A percentile compares a stretch with the other conserved stretches of the same genome.
Evolutionary conservation across 768 basidiomycete species (phyloP).

Genomic region (Boletus tomentosulus): DNA sequence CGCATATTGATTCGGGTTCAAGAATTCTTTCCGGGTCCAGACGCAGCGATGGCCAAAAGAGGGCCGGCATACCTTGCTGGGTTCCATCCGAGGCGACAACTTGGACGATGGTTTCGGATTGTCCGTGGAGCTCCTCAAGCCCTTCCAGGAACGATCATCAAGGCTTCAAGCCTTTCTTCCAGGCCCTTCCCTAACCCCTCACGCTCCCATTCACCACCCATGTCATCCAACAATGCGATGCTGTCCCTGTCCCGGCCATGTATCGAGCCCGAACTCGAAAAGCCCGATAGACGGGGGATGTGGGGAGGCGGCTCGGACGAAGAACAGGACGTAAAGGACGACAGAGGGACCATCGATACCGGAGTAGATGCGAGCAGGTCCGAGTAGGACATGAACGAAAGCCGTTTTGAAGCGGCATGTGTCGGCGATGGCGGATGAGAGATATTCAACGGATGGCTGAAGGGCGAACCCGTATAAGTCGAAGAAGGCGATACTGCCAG

Average conservation of each 20-base stretch:
- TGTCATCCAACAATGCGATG: conserved; percentile 51
- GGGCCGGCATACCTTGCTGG: background rate
- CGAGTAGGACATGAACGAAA: conserved; percentile 87
- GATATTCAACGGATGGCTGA: conserved; percentile 17
- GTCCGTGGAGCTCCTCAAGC: conserved; percentile 14
- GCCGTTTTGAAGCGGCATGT: conserved; percentile 53
- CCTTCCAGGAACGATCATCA: conserved; percentile 34
- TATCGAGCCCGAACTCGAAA: conserved; percentile 30
- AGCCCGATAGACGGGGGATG: conserved; percentile 55
- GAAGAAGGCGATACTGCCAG: conserved; percentile 20
- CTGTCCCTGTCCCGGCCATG: conserved; percentile 36
- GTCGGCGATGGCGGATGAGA: conserved; percentile 46
- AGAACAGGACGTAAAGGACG: conserved; percentile 64
- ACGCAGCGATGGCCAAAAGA: background rate
- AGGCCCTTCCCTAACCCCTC: conserved; percentile 79
- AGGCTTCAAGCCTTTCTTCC: conserved; percentile 74
- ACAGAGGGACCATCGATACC: conserved; percentile 63
- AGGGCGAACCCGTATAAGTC: conserved; percentile 28
- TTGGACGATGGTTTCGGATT: background rate
- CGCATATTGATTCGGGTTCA: conserved; percentile 1
- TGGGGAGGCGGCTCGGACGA: conserved; percentile 68
- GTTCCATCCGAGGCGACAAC: background rate
- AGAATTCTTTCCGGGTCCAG: background rate
- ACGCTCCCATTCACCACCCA: conserved; percentile 84
- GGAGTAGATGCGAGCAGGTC: conserved; percentile 81